Percentiles rank a stretch among this genome's conserved stretches.
These are phyloP conservation scores for Ophiocordyceps camponoti-rufipedis DNA, from an alignment of 2,329 filamentous ascomycete genomes.

Conservation along the genomic window DNA sequence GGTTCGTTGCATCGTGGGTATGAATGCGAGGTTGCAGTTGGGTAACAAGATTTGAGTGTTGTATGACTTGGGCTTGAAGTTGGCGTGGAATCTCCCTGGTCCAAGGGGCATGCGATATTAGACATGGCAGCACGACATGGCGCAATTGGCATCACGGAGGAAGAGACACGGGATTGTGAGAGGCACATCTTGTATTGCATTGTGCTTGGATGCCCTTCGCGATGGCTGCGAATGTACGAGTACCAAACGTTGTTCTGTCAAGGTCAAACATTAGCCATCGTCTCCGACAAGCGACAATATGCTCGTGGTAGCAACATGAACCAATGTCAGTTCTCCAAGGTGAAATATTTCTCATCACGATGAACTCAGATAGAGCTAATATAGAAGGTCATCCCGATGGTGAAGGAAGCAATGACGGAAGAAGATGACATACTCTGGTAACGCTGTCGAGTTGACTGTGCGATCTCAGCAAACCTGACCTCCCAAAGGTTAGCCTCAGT, in stretches of 20 bases:
- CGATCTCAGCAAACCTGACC: neutral
- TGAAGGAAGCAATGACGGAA: neutral
- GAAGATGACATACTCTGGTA: neutral
- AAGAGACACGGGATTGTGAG: neutral
- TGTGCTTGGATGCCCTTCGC: too few relatives aligned
- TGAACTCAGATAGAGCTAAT: slow-evolving; percentile 34
- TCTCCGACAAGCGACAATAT: neutral
- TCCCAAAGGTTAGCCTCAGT: slow-evolving; percentile 1
- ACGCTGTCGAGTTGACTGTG: neutral
- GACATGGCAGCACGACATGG: neutral
- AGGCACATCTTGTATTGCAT: too few relatives aligned
- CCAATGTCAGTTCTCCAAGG: slow-evolving; percentile 42
- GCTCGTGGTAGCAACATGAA: neutral
- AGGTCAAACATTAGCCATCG: neutral
- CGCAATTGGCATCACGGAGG: neutral
- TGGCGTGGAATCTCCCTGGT: neutral
- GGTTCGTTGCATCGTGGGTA: slow-evolving; percentile 68
- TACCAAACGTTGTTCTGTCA: slow-evolving; percentile 3
- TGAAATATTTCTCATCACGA: slow-evolving; percentile 36
- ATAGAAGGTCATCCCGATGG: slow-evolving; percentile 31
- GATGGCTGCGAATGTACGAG: neutral
- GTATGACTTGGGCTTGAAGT: too few relatives aligned
- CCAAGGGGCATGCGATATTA: neutral
- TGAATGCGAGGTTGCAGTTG: slow-evolving; percentile 57
- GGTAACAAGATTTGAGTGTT: slow-evolving; percentile 9